Evolutionary conservation across 768 basidiomycete species (phyloP), one percentile per base, ranked within the genome.

Genomic region (Butyriboletus loyo): DNA sequence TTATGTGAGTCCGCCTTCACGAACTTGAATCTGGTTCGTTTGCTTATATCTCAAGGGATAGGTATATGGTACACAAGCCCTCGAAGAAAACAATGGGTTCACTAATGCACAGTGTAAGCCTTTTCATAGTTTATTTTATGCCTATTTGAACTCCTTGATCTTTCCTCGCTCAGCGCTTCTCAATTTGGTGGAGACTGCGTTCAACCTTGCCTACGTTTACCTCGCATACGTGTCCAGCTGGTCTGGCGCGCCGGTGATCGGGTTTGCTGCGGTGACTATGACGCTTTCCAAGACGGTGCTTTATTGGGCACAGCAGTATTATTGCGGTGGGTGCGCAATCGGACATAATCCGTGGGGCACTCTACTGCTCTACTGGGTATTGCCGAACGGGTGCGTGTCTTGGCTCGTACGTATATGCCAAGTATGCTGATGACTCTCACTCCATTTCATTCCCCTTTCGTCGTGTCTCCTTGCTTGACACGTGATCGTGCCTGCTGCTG

Each of bases 211-310:
- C 49, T 96, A 94, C 66, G 68, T 95, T 35, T 92, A 90, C 70
- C 79, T 85, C 28, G 82, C 84, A 2, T 85, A 93, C 61, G 73
- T 83, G 54, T 68, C 71, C 11, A 61, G 70, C 46, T 84, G 83
- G 68, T 80, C 88, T 3, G 72, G 80, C 13, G 89, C 92, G 0
- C 79, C 87, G 2, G 57, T 94, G 25, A 62, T 95, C 49, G 93
- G 91, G 5, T 88, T 93, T 62, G 74, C 80, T 17, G 77, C 82
- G 1, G 84, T 78, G 3, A 67, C 78, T n/a, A 85, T 92, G 86
- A 95, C 93, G 0, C 71, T 93, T 37, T 80, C 85, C 34, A 95
- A 96, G 74, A 96, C 93, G 3, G 65, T 83, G 7, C 76, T 96
- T n/a, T 96, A 95, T 69, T 82, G 80, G 77, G 66, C 75, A 14